Percentiles rank a stretch among this genome's conserved stretches.
These are phyloP conservation scores for Neurospora terricola DNA, from an alignment of 495 filamentous ascomycete species.

Conservation along the genomic window DNA sequence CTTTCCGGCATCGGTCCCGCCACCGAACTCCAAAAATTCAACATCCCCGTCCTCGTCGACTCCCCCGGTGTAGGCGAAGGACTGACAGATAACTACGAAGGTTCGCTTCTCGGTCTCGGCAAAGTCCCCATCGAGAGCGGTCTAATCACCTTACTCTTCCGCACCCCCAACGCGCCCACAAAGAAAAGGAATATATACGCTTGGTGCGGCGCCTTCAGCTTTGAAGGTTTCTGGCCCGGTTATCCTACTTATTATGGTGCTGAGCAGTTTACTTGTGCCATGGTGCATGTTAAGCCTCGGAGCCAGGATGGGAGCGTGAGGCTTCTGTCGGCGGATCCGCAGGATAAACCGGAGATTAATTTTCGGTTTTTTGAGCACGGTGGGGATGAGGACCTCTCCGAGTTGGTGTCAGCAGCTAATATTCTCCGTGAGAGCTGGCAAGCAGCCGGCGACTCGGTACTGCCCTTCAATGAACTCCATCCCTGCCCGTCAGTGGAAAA, in stretches of 20 bases:
- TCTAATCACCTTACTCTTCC: slow-evolving; percentile 26
- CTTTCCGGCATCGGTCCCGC: slow-evolving; percentile 36
- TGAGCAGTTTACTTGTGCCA: slow-evolving; percentile 31
- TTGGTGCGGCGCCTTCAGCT: slow-evolving; percentile 36
- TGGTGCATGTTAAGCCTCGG: slow-evolving; percentile 39
- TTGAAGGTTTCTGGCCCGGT: slow-evolving; percentile 41
- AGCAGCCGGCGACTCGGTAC: slow-evolving; percentile 20
- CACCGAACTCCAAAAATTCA: slow-evolving; percentile 29
- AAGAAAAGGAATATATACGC: slow-evolving; percentile 35
- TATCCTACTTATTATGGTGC: slow-evolving; percentile 34
- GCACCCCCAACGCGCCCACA: slow-evolving; percentile 32
- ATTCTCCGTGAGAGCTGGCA: slow-evolving; percentile 35
- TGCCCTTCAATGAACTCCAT: slow-evolving; percentile 32
- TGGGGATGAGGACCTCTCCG: slow-evolving; percentile 33
- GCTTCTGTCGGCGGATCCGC: slow-evolving; percentile 40
- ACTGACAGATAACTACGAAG: slow-evolving; percentile 48
- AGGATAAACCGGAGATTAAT: slow-evolving; percentile 44
- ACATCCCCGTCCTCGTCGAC: slow-evolving; percentile 39
- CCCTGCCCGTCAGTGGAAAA: slow-evolving; percentile 23
- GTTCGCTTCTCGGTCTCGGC: slow-evolving; percentile 24
- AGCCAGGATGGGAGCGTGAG: slow-evolving; percentile 43
- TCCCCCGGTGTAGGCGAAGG: slow-evolving; percentile 50
- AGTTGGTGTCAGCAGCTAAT: slow-evolving; percentile 40
- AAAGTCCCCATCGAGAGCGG: slow-evolving; percentile 21
- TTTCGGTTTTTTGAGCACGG: slow-evolving; percentile 44